These are phyloP conservation scores for Lophiostoma macrostomum DNA, from an alignment of 495 filamentous ascomycete genomes.

Conservation along the genomic window DNA sequence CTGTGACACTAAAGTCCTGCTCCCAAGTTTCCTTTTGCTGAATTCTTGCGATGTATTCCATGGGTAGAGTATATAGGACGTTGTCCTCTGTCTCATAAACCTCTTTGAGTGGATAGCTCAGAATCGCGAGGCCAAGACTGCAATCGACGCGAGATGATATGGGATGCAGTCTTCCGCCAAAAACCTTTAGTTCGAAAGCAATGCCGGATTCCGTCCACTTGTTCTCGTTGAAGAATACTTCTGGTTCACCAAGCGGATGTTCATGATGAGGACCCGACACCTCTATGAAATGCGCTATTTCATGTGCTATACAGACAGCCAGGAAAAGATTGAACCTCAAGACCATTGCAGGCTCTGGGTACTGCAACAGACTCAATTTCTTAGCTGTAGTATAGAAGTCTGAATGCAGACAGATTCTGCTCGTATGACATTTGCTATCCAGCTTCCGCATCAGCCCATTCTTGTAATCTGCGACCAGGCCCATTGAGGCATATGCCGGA, in stretches of 20 bases:
- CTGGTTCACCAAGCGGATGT: slow-evolving; percentile 24
- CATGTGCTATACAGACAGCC: slow-evolving; percentile 33
- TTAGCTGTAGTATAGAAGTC: slow-evolving; percentile 39
- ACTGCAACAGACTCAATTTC: slow-evolving; percentile 30
- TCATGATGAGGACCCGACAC: slow-evolving; percentile 33
- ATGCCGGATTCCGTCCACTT: slow-evolving; percentile 35
- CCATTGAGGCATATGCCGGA: slow-evolving; percentile 32
- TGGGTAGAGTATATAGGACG: slow-evolving; percentile 36
- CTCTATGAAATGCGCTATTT: slow-evolving; percentile 38
- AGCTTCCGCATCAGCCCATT: slow-evolving; percentile 28
- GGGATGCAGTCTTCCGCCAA: slow-evolving; percentile 36
- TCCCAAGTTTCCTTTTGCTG: slow-evolving; percentile 36
- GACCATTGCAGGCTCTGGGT: slow-evolving; percentile 37
- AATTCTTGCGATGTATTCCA: slow-evolving; percentile 32
- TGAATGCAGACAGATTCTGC: slow-evolving; percentile 33
- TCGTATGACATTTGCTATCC: slow-evolving; percentile 30
- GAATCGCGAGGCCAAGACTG: slow-evolving; percentile 29
- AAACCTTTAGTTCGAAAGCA: slow-evolving; percentile 35
- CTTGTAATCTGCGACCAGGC: slow-evolving; percentile 34
- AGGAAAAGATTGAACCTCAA: slow-evolving; percentile 37
- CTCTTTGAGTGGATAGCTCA: slow-evolving; percentile 30
- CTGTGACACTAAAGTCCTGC: slow-evolving; percentile 21
- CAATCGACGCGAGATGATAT: slow-evolving; percentile 34
- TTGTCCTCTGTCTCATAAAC: slow-evolving; percentile 32
- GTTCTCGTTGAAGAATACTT: slow-evolving; percentile 36